Base-by-base conservation (phyloP, 495 filamentous ascomycete genomes). In the Chlorociboria aeruginascens region DNA sequence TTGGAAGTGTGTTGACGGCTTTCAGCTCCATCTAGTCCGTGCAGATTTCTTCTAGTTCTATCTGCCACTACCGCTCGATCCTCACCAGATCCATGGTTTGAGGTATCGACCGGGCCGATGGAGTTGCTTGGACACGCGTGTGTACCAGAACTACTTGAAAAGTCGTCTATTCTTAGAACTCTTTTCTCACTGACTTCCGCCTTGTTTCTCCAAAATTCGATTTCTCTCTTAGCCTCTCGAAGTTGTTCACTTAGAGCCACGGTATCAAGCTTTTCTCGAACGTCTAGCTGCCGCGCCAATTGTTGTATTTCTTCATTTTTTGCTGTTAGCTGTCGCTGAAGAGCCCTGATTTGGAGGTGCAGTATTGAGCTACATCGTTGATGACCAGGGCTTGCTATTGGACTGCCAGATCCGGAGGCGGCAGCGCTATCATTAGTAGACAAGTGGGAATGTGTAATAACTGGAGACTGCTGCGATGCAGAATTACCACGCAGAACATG, bases 121-220 rank as follows among this genome's bases (percentile, higher is more conserved):
- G 20, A 13, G 14, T 3, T 30, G 31, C 13, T 44, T 25, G 29
- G 28, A 30, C 17, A n/a, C 1, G 20, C 20, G 12, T n/a, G 17
- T 38, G 10, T 38, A n/a, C 32, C 12, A 56, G 33, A 45, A 13
- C 17, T 9, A 25, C 6, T 33, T 7, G 36, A 32, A 25, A 49
- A 17, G 20, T 25, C 20, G 4, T 25, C 20, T 25, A 25, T 25
- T 25, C 20, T 25, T 25, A 25, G 2, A 25, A 25, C 20, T 25
- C 20, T 25, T 53, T 60, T 66, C 63, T 79, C 74, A 0, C 73
- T 72, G 10, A 59, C 53, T 56, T 74, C 66, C 1, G 76, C 76
- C 42, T 71, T 61, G 25, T 57, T 61, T 43, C 64, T 66, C 75
- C 76, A 81, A 43, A 61, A 57, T 30, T 58, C 49, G 35, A 63